These are phyloP conservation scores for Sporothrix variecibatus DNA, from an alignment of 2,329 filamentous ascomycete species.

Conservation along the genomic window DNA sequence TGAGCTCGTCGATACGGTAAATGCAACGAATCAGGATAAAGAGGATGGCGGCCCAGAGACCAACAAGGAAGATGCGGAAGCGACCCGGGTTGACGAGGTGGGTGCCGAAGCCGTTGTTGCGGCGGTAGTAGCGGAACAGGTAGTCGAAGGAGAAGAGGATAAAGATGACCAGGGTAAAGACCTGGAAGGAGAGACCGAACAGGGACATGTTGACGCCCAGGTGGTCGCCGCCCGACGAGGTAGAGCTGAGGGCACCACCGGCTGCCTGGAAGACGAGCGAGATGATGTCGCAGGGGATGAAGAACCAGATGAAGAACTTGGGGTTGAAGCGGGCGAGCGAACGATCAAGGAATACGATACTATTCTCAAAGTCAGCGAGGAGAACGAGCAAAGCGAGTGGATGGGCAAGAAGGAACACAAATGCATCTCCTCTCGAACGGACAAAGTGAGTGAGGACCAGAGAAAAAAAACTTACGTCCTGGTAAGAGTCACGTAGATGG, in stretches of 20 bases:
- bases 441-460: not conserved
- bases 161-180: conserved; percentile 57
- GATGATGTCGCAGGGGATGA: conserved; percentile 56
- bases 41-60: conserved; percentile 55
- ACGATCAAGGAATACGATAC: conserved; percentile 43
- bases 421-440: not conserved
- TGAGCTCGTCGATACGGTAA: conserved; percentile 64
- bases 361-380: conserved; percentile 10
- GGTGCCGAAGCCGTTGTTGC: not conserved
- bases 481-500: conserved; percentile 64
- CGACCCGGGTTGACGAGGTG: not conserved
- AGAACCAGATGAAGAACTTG: conserved; percentile 46
- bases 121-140: conserved; percentile 44
- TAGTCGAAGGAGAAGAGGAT: conserved; percentile 52
- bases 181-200: conserved; percentile 60
- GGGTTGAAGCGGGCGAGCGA: conserved; percentile 46
- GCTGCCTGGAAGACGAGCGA: conserved; percentile 58
- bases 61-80: conserved; percentile 49
- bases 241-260: conserved; percentile 54
- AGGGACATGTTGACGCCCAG: conserved; percentile 52
- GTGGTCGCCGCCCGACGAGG: conserved; percentile 48
- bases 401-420: not conserved
- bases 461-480: conserved; percentile 26
- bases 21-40: conserved; percentile 60
- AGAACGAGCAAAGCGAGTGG: not conserved